Evolutionary conservation across 306 rosid genomes (phyloP).

Genomic region (Castanopsis chinensis): DNA sequence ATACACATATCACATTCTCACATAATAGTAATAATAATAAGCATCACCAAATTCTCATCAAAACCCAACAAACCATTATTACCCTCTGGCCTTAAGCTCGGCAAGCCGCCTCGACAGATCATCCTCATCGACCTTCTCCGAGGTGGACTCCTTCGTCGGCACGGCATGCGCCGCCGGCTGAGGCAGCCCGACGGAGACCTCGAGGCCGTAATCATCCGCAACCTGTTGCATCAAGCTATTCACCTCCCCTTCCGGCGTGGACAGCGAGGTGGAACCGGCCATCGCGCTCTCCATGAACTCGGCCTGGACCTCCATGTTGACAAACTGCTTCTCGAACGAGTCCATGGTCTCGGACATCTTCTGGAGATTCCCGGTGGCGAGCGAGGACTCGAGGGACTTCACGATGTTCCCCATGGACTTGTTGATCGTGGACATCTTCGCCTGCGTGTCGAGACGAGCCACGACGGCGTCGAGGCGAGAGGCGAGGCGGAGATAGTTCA

Average conservation of each 20-base stretch:
- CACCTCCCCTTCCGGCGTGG: slow-evolving; percentile 93
- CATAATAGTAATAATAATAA: background rate
- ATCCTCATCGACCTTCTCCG: slow-evolving; percentile 84
- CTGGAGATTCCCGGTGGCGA: slow-evolving; percentile 81
- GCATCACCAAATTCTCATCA: background rate
- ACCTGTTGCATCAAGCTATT: slow-evolving; percentile 96
- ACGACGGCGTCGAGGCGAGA: slow-evolving; percentile 95
- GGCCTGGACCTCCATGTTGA: slow-evolving; percentile 97
- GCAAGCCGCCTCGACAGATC: slow-evolving; percentile 89
- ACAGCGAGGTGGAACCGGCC: slow-evolving; percentile 94
- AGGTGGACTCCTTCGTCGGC: slow-evolving; percentile 56
- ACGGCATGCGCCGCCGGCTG: slow-evolving; percentile 87
- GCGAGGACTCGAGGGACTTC: slow-evolving; percentile 74
- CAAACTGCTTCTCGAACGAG: slow-evolving; percentile 89
- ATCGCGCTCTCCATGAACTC: slow-evolving; percentile 94
- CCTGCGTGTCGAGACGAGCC: slow-evolving; percentile 95
- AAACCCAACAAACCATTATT: background rate
- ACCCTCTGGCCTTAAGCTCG: slow-evolving; percentile 97
- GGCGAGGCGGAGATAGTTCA: slow-evolving; percentile 89
- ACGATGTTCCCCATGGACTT: slow-evolving; percentile 90
- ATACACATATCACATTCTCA: slow-evolving; percentile 1
- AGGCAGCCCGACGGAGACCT: slow-evolving; percentile 91
- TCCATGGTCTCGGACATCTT: slow-evolving; percentile 99
- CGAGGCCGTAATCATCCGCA: slow-evolving; percentile 93
- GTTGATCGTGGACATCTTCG: slow-evolving; percentile 87